Evolutionary conservation across 2,329 filamentous ascomycete species (phyloP).

Genomic region (Alternaria longipes): DNA sequence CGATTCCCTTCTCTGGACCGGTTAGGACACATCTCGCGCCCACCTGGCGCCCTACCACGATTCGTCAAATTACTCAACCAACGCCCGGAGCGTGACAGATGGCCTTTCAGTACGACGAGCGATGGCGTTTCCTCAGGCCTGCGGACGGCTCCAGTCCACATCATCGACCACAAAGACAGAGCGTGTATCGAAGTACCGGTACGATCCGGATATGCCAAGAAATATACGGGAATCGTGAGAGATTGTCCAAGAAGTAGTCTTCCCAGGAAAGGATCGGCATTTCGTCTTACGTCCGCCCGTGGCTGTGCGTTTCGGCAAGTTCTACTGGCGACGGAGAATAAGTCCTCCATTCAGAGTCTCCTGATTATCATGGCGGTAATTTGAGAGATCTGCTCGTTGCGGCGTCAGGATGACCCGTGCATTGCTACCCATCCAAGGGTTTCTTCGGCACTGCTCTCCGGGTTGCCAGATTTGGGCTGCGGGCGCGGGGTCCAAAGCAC

Average conservation of each 20-base stretch:
- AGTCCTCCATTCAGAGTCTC: neutral
- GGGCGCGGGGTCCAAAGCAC: constrained; percentile 27
- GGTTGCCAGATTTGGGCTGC: constrained; percentile 13
- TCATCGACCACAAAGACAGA: neutral
- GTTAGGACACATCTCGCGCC: constrained; percentile 2
- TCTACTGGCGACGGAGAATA: constrained; percentile 7
- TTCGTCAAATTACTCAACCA: neutral
- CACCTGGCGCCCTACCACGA: neutral
- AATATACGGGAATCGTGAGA: constrained; percentile 28
- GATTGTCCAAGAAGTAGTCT: constrained; percentile 10
- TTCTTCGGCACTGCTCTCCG: constrained; percentile 17
- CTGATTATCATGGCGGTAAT: constrained; percentile 4
- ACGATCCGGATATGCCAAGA: constrained; percentile 30
- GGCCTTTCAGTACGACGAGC: neutral
- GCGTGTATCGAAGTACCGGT: constrained; percentile 6
- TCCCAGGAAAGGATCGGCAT: constrained; percentile 33
- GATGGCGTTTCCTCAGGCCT: neutral
- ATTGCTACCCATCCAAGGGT: constrained; percentile 10
- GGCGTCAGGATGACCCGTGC: constrained; percentile 17
- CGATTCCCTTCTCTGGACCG: constrained; percentile 3
- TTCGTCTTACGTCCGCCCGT: constrained; percentile 10
- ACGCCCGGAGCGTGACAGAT: neutral
- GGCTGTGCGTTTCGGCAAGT: constrained; percentile 8
- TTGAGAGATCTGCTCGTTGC: constrained; percentile 8
- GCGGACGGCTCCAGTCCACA: neutral